Evolutionary conservation across 352 stramenopile species (phyloP), one percentile per base, ranked within the genome.

Genomic region (Detonula confervacea): DNA sequence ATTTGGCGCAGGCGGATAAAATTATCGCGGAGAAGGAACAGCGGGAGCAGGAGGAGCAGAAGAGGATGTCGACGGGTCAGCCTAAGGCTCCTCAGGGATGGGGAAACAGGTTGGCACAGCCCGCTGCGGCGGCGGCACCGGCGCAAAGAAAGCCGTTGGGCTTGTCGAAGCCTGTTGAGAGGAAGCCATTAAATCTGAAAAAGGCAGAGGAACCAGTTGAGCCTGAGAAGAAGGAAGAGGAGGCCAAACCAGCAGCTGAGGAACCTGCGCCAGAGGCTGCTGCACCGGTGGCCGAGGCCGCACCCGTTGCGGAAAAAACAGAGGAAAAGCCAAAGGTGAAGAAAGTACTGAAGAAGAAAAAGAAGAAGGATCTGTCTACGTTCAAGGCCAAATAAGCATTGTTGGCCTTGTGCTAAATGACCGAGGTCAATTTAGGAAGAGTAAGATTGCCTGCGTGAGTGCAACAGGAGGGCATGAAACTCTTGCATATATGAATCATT

Each of bases 341-440:
- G 42, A 73, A 73, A n/a, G 77, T 87, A 62, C 69, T 86, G 33
- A 90, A 86, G 51, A 93, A 94, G 81, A 94, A 93, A 69, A 94
- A 94, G 61, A 94, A 94, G 71, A 94, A 92, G 82, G 89, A 94
- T 84, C 60, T 91, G 7, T 87, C 71, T 29, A 88, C 83, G n/a
- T 92, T 92, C 59, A 88, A 90, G 55, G 30, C 80, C 33, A 67
- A 59, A 16, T 81, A n/a, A n/a, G n/a, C n/a, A n/a, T n/a, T n/a
- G n/a, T n/a, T n/a, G n/a, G n/a, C n/a, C n/a, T n/a, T n/a, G n/a
- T n/a, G n/a, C n/a, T n/a, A n/a, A n/a, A n/a, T n/a, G n/a, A n/a
- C n/a, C n/a, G n/a, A n/a, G n/a, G n/a, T n/a, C n/a, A n/a, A n/a
- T n/a, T n/a, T n/a, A n/a, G n/a, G n/a, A n/a, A n/a, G n/a, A n/a